Evolutionary conservation across 352 stramenopile species (phyloP).

Genomic region (Pythium periplocum): DNA sequence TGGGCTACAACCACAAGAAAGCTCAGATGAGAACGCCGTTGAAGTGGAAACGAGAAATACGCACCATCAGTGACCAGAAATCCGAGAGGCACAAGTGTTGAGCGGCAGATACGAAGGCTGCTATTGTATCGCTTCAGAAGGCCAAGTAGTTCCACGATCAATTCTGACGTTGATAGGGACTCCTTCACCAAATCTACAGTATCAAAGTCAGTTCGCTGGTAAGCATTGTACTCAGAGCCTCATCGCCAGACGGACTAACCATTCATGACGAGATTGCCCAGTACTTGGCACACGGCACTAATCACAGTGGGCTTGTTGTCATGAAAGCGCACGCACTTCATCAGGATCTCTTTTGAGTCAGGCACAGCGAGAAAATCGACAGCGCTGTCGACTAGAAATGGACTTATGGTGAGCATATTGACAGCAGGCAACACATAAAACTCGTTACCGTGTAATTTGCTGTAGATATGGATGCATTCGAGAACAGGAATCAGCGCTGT

Average conservation of each 20-base stretch:
- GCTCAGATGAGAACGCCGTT: background rate
- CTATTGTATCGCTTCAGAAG: slow-evolving; percentile 51
- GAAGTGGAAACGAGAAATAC: background rate
- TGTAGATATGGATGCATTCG: slow-evolving; percentile 64
- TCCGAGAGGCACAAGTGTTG: slow-evolving; percentile 43
- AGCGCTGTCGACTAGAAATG: slow-evolving; percentile 40
- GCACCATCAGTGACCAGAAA: slow-evolving; percentile 68
- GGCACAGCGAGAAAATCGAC: slow-evolving; percentile 59
- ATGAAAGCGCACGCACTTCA: slow-evolving; percentile 71
- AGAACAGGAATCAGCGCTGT: slow-evolving; percentile 55
- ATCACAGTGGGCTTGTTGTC: slow-evolving; percentile 77
- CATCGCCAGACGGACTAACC: slow-evolving; percentile 22
- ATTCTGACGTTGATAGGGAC: slow-evolving; percentile 36
- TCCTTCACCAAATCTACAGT: slow-evolving; percentile 65
- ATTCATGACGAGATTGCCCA: slow-evolving; percentile 71
- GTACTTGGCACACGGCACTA: slow-evolving; percentile 42
- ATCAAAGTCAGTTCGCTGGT: background rate
- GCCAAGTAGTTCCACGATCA: slow-evolving; percentile 49
- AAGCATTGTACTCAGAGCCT: no score
- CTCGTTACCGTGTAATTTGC: slow-evolving; percentile 51
- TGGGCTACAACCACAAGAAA: slow-evolving; percentile 18
- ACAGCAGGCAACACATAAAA: background rate
- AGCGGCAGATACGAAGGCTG: slow-evolving; percentile 42
- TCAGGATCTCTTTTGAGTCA: slow-evolving; percentile 52
- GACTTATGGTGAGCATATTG: no score